Conservation (phyloP, 768 basidiomycete genomes). For the Cystobasidium onofrii region DNA sequence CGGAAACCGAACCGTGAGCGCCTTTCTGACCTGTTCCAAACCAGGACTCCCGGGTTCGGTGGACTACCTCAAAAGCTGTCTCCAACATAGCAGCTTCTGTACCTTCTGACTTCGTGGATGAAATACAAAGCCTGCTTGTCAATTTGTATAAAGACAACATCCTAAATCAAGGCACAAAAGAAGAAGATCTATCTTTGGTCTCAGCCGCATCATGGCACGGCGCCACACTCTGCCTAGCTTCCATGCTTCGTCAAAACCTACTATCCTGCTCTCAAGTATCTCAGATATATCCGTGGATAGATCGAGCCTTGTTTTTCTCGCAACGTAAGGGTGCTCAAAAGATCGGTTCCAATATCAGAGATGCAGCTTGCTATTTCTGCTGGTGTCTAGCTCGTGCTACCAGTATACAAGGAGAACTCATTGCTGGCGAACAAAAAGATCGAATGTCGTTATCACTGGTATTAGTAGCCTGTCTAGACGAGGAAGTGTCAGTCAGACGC, state of each 20-base stretch:
- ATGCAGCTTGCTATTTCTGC: conserved; percentile 84
- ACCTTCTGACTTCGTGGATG: conserved; percentile 62
- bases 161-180: conserved; percentile 49
- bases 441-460: conserved; percentile 58
- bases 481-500: conserved; percentile 86
- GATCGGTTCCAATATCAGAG: conserved; percentile 86
- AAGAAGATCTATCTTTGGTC: conserved; percentile 60
- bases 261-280: conserved; percentile 56
- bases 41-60: conserved; percentile 89
- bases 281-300: conserved; percentile 66
- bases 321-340: conserved; percentile 85
- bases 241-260: conserved; percentile 71
- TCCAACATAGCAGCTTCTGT: conserved; percentile 75
- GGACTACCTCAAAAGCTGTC: conserved; percentile 86
- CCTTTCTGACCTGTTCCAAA: no score
- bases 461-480: conserved; percentile 76
- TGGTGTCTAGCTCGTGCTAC: conserved; percentile 83
- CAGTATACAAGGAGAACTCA: conserved; percentile 42
- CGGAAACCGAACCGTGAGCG: no score
- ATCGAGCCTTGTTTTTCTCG: conserved; percentile 89
- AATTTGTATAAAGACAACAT: conserved; percentile 70
- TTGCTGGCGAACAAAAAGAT: conserved; percentile 56
- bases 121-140: conserved; percentile 73
- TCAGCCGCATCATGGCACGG: conserved; percentile 94
- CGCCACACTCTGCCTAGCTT: conserved; percentile 65